Conservation (phyloP, 2,329 filamentous ascomycete species). For the Thelonectria olida region DNA sequence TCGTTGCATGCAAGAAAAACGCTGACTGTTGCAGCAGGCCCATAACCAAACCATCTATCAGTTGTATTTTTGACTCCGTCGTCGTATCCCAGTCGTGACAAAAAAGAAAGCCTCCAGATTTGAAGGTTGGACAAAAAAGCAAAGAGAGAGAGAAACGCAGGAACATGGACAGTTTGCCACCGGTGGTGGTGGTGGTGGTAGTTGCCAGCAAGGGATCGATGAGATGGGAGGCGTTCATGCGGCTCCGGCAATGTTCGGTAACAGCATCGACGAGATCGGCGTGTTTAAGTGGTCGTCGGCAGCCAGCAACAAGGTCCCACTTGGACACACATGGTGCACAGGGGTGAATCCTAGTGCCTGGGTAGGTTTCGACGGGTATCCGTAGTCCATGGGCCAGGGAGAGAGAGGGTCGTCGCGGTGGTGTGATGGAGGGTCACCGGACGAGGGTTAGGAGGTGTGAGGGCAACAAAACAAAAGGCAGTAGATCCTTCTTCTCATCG, state of each 20-base stretch:
- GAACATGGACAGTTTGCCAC: background rate
- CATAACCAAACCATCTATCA: conserved; percentile 13
- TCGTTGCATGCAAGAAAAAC: conserved; percentile 17
- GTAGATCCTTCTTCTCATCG: conserved; percentile 2
- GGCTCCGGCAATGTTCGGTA: conserved; percentile 35
- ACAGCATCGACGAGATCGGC: conserved; percentile 33
- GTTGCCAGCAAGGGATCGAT: too few species aligned
- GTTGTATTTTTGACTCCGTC: conserved; percentile 8
- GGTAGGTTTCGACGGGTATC: conserved; percentile 6
- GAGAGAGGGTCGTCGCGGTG: background rate
- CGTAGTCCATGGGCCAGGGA: background rate
- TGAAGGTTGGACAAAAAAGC: background rate
- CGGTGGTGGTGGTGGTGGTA: too few species aligned
- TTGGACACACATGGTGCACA: conserved; percentile 26
- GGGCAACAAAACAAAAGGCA: background rate
- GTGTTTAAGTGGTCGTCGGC: conserved; percentile 22
- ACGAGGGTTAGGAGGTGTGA: background rate
- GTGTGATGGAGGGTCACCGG: conserved; percentile 21
- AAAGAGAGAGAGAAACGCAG: background rate
- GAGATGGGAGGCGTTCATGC: conserved; percentile 30
- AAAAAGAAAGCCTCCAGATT: background rate
- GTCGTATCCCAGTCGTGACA: conserved; percentile 16
- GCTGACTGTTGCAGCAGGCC: conserved; percentile 21
- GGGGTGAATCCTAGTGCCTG: conserved; percentile 21
- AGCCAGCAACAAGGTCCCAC: conserved; percentile 26